Evolutionary conservation across 2,329 filamentous ascomycete genomes (phyloP).

Genomic region (Colletotrichum orbiculare): DNA sequence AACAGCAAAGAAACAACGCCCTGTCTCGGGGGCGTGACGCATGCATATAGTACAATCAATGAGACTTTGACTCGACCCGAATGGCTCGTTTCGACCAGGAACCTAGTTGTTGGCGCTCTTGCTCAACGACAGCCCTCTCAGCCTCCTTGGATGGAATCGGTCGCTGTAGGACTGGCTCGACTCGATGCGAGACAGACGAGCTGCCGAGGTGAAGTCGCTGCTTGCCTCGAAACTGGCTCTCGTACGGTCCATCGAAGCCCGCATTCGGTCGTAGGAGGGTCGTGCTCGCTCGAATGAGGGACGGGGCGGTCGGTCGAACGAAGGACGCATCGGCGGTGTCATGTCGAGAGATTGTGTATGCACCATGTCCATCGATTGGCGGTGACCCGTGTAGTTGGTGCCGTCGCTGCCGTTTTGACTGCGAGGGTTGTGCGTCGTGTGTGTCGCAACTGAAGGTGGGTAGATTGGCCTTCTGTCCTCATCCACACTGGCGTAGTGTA

Average conservation of each 20-base stretch:
- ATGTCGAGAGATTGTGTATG: conserved; percentile 38
- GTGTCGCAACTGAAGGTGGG: conserved; percentile 86
- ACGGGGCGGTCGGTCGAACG: conserved; percentile 45
- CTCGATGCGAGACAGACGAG: conserved; percentile 85
- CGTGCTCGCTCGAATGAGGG: conserved; percentile 76
- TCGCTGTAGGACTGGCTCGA: conserved; percentile 67
- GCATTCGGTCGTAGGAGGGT: conserved; percentile 88
- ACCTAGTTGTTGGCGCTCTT: conserved; percentile 53
- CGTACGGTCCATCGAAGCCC: conserved; percentile 87
- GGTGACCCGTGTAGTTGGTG: conserved; percentile 84
- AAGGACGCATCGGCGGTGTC: conserved; percentile 40
- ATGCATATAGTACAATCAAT: conserved; percentile 41
- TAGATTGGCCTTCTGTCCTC: conserved; percentile 95
- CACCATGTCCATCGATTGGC: conserved; percentile 66
- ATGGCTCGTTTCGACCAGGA: background rate
- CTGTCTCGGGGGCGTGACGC: conserved; percentile 13
- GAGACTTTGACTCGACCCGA: conserved; percentile 23
- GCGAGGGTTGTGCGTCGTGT: conserved; percentile 80
- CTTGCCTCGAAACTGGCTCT: conserved; percentile 87
- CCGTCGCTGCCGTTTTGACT: conserved; percentile 95
- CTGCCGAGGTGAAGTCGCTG: conserved; percentile 91
- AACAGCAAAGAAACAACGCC: conserved; percentile 42
- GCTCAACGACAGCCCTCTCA: conserved; percentile 56
- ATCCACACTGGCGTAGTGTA: conserved; percentile 73
- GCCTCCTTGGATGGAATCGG: conserved; percentile 49